These are phyloP conservation scores for Umbelopsis isabellina DNA, from an alignment of 192 early-diverging fungal species.

Conservation along the genomic window DNA sequence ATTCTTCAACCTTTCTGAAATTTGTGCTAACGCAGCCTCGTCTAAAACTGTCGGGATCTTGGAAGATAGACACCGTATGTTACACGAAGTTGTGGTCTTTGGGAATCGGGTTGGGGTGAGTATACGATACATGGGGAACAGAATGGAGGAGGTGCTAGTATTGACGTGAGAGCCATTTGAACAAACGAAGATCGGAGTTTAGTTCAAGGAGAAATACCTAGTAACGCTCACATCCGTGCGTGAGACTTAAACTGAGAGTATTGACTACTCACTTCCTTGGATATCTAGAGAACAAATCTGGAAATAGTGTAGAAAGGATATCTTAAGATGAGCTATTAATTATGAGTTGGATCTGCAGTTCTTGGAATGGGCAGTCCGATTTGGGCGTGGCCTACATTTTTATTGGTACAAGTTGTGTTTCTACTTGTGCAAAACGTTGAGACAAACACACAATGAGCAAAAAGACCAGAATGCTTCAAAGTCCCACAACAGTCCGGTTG, in stretches of 20 bases:
- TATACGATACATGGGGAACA: background rate
- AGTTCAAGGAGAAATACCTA: background rate
- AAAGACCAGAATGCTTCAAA: no score
- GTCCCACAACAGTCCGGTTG: no score
- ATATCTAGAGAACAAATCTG: no score
- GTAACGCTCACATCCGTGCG: no score
- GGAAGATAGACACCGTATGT: background rate
- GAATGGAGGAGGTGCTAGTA: background rate
- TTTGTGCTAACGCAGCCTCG: background rate
- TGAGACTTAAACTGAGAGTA: background rate
- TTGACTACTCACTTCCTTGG: background rate
- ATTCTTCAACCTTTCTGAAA: slow-evolving; percentile 27
- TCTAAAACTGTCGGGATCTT: slow-evolving; percentile 1
- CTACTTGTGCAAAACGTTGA: no score
- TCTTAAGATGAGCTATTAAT: no score
- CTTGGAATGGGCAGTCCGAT: no score
- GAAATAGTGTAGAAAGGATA: no score
- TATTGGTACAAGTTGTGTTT: no score
- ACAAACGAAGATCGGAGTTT: background rate
- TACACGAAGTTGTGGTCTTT: background rate
- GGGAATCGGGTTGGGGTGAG: slow-evolving; percentile 6
- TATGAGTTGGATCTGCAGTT: no score
- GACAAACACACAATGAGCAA: no score
- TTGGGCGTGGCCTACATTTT: no score
- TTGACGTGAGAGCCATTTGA: slow-evolving; percentile 14